A percentile compares a stretch with the other conserved stretches of the same genome.
Evolutionary conservation across 106 monocot species (phyloP).

Genomic region (Apostasia shenzhenica): DNA sequence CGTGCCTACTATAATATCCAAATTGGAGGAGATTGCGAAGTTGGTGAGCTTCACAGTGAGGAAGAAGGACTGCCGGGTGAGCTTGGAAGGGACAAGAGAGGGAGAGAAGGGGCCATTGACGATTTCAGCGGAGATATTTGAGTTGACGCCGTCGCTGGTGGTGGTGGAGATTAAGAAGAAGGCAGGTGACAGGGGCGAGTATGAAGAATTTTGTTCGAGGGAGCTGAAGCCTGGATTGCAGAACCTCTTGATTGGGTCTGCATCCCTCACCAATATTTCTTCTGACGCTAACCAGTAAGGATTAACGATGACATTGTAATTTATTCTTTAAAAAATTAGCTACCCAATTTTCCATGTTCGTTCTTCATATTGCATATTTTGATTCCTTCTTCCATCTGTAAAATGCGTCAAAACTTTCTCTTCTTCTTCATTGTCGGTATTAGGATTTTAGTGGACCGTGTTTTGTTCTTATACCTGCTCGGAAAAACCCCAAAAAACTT

Average conservation of each 20-base stretch:
- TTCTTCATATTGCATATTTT: not conserved
- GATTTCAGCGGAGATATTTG: constrained; percentile 58
- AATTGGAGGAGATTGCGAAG: constrained; percentile 68
- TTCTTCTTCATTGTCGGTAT: not conserved
- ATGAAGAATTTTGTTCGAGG: constrained; percentile 70
- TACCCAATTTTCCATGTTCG: not conserved
- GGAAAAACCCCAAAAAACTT: too few relatives aligned
- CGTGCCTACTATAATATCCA: constrained; percentile 38
- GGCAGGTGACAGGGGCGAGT: constrained; percentile 66
- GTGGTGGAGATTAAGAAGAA: constrained; percentile 79
- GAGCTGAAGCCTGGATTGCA: constrained; percentile 80
- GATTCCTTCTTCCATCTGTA: not conserved
- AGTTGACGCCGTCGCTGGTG: constrained; percentile 45
- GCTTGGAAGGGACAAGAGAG: constrained; percentile 68
- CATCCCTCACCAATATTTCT: constrained; percentile 16
- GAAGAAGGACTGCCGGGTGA: constrained; percentile 55
- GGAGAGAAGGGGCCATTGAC: constrained; percentile 59
- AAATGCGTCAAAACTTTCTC: not conserved
- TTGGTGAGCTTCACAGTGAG: constrained; percentile 48
- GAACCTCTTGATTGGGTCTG: constrained; percentile 30
- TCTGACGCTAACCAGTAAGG: constrained; percentile 24
- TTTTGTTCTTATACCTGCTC: too few relatives aligned
- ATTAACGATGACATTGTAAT: not conserved
- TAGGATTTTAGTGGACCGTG: not conserved
- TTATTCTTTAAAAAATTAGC: not conserved